These are phyloP conservation scores for Russula olivacea DNA, from an alignment of 768 basidiomycete genomes.

Conservation along the genomic window DNA sequence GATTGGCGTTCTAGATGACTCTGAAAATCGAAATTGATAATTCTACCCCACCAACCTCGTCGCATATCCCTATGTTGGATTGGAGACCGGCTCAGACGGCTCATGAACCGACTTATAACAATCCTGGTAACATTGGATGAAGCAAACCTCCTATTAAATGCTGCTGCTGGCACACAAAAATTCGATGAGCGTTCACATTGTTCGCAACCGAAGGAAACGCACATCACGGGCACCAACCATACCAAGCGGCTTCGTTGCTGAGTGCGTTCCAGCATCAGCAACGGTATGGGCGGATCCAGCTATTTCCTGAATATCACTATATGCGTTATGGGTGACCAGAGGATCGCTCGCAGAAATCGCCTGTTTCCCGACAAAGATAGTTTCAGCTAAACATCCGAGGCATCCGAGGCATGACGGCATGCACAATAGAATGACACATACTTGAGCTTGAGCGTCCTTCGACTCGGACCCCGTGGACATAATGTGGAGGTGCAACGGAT, in stretches of 20 bases:
- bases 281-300: neutral
- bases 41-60: neutral
- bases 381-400: neutral
- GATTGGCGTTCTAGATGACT: neutral
- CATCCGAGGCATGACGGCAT: neutral
- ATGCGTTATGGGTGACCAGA: neutral
- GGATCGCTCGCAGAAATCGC: neutral
- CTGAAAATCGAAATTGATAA: neutral
- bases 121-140: conserved; percentile 9
- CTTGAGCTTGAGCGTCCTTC: neutral
- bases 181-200: neutral
- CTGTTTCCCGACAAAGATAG: neutral
- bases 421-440: neutral
- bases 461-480: neutral
- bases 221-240: neutral
- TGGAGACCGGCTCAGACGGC: neutral
- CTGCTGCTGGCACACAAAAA: neutral
- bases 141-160: neutral
- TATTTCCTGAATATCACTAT: neutral
- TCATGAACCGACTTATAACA: neutral
- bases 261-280: too few relatives aligned
- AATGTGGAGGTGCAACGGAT: neutral
- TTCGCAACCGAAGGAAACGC: neutral
- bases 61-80: too few relatives aligned
- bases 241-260: too few relatives aligned